Base-by-base conservation (phyloP, 1,284 basidiomycete species). In the Microbotryomycetes sp. region DNA sequence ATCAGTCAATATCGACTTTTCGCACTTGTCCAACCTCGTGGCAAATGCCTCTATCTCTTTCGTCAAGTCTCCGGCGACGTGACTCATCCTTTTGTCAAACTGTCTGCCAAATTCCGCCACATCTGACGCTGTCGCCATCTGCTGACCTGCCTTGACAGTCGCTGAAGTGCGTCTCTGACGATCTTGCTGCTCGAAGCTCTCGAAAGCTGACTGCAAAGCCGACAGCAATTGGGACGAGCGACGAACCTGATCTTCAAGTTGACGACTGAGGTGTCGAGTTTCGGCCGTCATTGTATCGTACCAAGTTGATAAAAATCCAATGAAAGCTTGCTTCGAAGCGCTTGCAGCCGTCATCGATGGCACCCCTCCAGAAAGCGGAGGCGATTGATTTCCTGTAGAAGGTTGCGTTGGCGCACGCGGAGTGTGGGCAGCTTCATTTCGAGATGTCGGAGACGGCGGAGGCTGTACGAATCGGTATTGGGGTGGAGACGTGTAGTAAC, bases 301-400 rank as follows among this genome's bases (percentile, higher is more conserved):
- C 35, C 70, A 71, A 23, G 63, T 67, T 9, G 66, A 66, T 45
- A 71, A 70, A 29, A 70, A 60, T 18, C 59, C 52, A 18, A 71
- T 54, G 62, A 71, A 71, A 23, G 69, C 64, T 7, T 58, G 56
- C 52, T 69, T 71, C 1, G 66, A 61, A 21, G 65, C 41, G 1
- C 56, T 52, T 3, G 55, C 47, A 57, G 56, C 27, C 48, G 52
- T 55, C 54, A 54, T 23, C 59, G 48, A 57, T 85, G 81, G 74
- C 91, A 78, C 4, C 87, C 85, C 0, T 85, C 85, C 21, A 90
- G 80, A 76, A 89, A 89, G 0, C 88, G 88, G 68, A 83, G 86
- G 1, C 86, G 86, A 21, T 75, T 72, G 15, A 74, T 72, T 5
- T 75, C 73, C 2, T 15, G 6, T 6, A 24, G 6, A 16, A 16